Base-by-base conservation (phyloP, 352 stramenopile species). In the Thalassiosira hispida region DNA sequence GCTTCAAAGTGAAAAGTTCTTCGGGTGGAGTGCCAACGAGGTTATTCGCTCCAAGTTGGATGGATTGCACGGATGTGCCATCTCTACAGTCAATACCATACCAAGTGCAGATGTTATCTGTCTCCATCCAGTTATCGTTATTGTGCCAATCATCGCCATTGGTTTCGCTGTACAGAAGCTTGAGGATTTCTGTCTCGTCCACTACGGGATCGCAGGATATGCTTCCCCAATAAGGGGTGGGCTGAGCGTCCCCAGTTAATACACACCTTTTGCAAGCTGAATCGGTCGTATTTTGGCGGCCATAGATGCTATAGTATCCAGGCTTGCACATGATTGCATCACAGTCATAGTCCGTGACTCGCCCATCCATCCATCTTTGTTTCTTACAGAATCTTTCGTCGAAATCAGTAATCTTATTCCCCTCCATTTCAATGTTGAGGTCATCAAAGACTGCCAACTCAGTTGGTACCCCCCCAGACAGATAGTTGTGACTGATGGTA, bases 81-180 rank as follows among this genome's bases (percentile, higher is more conserved):
- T 80, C 75, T 31, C 63, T 64, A 55, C 90, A 95, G 23, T 85
- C 67, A 57, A 95, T 79, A 42, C 90, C 90, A 74, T 83, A 87
- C 88, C 89, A 95, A 35, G 75, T 73, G 63, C 90, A 95, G 56
- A 93, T 86, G 56, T 82, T 53, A 46, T 80, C 61, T 1, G 70
- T 63, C 18, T 53, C 62, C 29, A 88, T 56, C 89, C 89, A 94
- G 56, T 87, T 84, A 0, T 83, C 81, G 22, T 84, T 87, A 25
- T 85, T 81, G 16, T 88, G 57, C 90, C 90, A 94, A 56, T 77
- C 73, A 5, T 73, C 31, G 29, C 90, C 90, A 56, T 77, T 79
- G n/a, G 75, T 90, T 49, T 52, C 33, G 22, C 74, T 73, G 70
- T 88, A 95, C 7, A 94, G 52, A 16, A 83, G 38, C 64, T 83